Evolutionary conservation across 768 basidiomycete genomes (phyloP), one percentile per base, ranked within the genome.

Genomic region (Tylopilus cervinicoccineus): DNA sequence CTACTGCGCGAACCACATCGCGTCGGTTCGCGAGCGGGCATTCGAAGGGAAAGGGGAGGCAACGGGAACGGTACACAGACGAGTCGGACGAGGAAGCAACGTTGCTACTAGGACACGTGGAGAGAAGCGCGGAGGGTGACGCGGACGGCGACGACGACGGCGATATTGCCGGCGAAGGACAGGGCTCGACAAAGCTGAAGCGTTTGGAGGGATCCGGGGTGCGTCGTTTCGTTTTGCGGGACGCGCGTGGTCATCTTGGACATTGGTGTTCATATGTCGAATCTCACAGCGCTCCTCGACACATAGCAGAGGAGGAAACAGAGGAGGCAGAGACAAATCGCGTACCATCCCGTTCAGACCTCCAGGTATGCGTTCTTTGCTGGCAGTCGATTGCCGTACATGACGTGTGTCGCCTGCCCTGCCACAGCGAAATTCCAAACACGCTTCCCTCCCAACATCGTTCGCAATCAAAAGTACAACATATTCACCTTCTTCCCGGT

Each of bases 381-480:
- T 23, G 33, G 19, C 38, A 39, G 36, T 28, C 42, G 62, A 44
- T 43, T 43, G 23, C 20, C 23, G 14, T 19, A 4, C 17, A 12
- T 31, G 34, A 22, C 17, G 1, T 27, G 17, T 24, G 19, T 52
- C 28, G 17, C 11, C 20, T 7, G 16, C 31, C 9, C 10, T 31
- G n/a, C 23, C 7, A 6, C 65, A 88, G 88, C 87, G 16, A 91
- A 88, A 67, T 58, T 84, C 12, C 86, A 83, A 57, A 76, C 75
- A 27, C 75, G 73, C 54, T 91, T 80, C 54, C 85, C 95, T 16
- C 78, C 93, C 26, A 99, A 99, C 69, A 84, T 86, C 40, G 90
- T 96, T 47, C 85, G 90, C 58, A 99, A 99, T 60, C 95, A 98
- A 69, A 99, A 99, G 73, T 98, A 98, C 77, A 95, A 94, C 64